Evolutionary conservation across 2,329 filamentous ascomycete genomes (phyloP).

Genomic region (Exophiala calicioides): DNA sequence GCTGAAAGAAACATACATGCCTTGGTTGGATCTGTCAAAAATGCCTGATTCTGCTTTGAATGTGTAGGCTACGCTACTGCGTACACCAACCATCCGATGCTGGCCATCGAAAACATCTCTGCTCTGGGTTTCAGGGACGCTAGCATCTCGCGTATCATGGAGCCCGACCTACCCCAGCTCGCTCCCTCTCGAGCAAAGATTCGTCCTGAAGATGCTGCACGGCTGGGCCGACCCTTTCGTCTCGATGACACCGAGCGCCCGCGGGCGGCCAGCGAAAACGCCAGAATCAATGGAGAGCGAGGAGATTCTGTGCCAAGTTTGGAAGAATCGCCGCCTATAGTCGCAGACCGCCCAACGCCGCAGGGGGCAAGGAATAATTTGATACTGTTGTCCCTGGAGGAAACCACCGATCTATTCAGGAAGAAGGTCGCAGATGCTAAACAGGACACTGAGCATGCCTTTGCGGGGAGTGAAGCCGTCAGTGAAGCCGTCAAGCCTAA

Average conservation of each 20-base stretch:
- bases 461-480: conserved; percentile 48
- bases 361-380: conserved; percentile 12
- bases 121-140: conserved; percentile 23
- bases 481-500: conserved; percentile 51
- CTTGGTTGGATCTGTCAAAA: too few species aligned
- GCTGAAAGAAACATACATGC: too few species aligned
- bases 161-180: conserved; percentile 17
- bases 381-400: conserved; percentile 41
- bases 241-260: conserved; percentile 21
- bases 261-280: conserved; percentile 24
- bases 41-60: conserved; percentile 25
- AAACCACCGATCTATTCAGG: conserved; percentile 48
- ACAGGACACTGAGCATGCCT: conserved; percentile 49
- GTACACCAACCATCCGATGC: conserved; percentile 17
- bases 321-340: conserved; percentile 18
- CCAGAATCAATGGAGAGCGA: conserved; percentile 19
- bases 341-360: conserved; percentile 5
- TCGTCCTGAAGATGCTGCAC: conserved; percentile 25
- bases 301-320: conserved; percentile 4
- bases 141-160: conserved; percentile 23
- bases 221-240: conserved; percentile 23
- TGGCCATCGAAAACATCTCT: conserved; percentile 25
- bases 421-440: conserved; percentile 50
- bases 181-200: conserved; percentile 15
- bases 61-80: conserved; percentile 17